A percentile compares a stretch with the other conserved stretches of the same genome.
These are phyloP conservation scores for Populus hybrid DNA, from an alignment of 441 rosid genomes.

Conservation along the genomic window DNA sequence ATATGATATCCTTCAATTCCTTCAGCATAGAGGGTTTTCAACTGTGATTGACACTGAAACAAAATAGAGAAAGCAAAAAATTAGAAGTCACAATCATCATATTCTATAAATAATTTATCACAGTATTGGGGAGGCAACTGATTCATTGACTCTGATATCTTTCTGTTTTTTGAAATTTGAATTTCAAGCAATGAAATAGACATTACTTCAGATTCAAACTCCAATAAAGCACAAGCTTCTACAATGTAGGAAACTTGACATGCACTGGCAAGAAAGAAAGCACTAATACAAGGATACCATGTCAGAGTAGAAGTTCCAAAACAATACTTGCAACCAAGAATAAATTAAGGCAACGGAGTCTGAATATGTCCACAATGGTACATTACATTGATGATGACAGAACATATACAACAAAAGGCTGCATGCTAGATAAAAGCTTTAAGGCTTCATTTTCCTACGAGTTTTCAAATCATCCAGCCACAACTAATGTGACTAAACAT, in stretches of 20 bases:
- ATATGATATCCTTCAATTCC: constrained; percentile 86
- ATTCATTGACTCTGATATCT: background rate
- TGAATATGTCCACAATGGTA: background rate
- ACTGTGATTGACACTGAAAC: constrained; percentile 92
- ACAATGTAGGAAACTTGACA: background rate
- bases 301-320: background rate
- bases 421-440: background rate
- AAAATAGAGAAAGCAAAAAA: constrained; percentile 18
- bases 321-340: background rate
- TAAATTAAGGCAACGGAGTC: background rate
- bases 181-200: background rate
- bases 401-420: background rate
- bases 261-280: background rate
- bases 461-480: background rate
- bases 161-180: background rate
- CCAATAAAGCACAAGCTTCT: background rate
- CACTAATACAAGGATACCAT: background rate
- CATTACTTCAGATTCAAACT: background rate
- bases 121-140: background rate
- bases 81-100: background rate
- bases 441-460: background rate
- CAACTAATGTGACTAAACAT: background rate
- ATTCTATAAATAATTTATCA: background rate
- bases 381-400: background rate
- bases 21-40: constrained; percentile 84